Evolutionary conservation across 2,329 filamentous ascomycete genomes (phyloP).

Genomic region (Amauroascus niger): DNA sequence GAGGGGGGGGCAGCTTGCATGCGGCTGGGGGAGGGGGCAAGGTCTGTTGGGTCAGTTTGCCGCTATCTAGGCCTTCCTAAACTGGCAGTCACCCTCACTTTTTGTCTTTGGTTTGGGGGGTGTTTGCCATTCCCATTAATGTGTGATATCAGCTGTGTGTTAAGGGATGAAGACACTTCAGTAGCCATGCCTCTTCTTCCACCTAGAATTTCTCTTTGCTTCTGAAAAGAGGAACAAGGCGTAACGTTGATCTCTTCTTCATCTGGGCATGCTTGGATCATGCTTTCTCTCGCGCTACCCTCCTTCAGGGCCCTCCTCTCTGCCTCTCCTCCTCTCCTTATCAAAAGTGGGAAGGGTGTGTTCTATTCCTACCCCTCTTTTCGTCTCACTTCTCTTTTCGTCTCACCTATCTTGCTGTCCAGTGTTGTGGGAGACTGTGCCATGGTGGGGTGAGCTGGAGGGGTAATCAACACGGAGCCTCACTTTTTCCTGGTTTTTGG

Average conservation of each 20-base stretch:
- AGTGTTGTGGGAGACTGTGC: not conserved
- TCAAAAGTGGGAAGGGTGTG: not conserved
- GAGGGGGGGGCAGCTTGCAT: not conserved
- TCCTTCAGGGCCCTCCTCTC: not conserved
- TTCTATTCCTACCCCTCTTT: not conserved
- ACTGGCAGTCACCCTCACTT: not conserved
- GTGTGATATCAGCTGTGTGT: not conserved
- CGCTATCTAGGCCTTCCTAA: constrained; percentile 2
- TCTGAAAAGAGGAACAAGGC: no score
- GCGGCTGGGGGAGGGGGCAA: not conserved
- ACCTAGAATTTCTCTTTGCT: not conserved
- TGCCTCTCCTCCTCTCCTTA: not conserved
- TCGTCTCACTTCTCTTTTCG: not conserved
- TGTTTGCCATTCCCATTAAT: not conserved
- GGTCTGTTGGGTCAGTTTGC: not conserved
- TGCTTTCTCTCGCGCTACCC: not conserved
- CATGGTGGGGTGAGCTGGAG: not conserved
- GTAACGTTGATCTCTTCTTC: not conserved
- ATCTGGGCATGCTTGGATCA: not conserved
- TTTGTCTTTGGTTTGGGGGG: not conserved
- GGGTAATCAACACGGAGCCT: not conserved
- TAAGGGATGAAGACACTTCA: not conserved
- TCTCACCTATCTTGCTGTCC: not conserved
- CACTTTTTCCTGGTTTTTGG: not conserved
- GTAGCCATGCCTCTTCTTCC: no score